phyloP scores from a whole-genome alignment of 257 asterid genomes.

The Henckelia pumila region DNA sequence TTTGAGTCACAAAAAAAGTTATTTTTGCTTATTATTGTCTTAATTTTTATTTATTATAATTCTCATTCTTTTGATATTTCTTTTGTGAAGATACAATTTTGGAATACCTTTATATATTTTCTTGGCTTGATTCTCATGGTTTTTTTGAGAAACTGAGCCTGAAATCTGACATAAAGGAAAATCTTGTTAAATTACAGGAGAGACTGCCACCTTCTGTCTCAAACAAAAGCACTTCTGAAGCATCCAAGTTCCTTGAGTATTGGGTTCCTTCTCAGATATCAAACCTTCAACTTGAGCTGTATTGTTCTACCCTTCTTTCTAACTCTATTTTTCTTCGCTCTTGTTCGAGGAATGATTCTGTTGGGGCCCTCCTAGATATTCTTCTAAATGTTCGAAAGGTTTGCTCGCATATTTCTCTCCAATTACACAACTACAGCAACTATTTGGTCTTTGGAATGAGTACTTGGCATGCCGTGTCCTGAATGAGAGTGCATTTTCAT shows the following conservation, averaged over 20 bases:
- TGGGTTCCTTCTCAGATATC: constrained; percentile 89
- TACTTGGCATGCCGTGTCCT: constrained; percentile 12
- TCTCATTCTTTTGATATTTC: constrained; percentile 10
- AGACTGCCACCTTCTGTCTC: constrained; percentile 38
- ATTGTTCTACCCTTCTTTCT: constrained; percentile 67
- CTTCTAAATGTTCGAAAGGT: constrained; percentile 76
- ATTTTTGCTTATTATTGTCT: constrained; percentile 19
- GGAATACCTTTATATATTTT: constrained; percentile 45
- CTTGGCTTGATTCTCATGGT: constrained; percentile 44
- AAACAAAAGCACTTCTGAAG: constrained; percentile 35
- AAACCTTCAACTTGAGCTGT: constrained; percentile 79
- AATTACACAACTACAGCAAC: constrained; percentile 22
- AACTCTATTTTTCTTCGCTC: constrained; percentile 54
- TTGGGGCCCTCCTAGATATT: constrained; percentile 65
- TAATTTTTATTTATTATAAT: constrained; percentile 12
- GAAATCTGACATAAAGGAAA: constrained; percentile 41
- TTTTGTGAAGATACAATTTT: constrained; percentile 48
- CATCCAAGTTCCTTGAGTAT: constrained; percentile 68
- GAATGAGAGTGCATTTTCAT: constrained; percentile 15
- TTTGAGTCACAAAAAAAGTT: constrained; percentile 47
- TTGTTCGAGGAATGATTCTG: constrained; percentile 46
- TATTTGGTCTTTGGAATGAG: not conserved
- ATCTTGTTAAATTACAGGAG: constrained; percentile 48
- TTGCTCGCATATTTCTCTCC: constrained; percentile 28
- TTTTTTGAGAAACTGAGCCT: constrained; percentile 41